phyloP scores from a whole-genome alignment of 345 rosid species.

The Tarenaya hassleriana region DNA sequence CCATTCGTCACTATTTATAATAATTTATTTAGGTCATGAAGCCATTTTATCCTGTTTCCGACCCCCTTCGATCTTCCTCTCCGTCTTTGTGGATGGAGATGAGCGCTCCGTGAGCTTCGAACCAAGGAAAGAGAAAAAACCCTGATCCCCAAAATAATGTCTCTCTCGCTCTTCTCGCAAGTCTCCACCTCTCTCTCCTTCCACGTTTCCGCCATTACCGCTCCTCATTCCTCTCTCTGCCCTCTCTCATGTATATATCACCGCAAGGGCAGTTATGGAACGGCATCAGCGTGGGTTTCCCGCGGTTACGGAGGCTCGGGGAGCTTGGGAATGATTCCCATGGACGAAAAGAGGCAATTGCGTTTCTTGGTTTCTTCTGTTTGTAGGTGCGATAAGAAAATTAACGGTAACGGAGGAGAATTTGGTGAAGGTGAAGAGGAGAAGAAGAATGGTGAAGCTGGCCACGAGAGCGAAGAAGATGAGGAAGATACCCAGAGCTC shows the following conservation, averaged over 20 bases:
- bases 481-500: conserved; percentile 28
- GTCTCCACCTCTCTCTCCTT: conserved; percentile 30
- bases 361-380: conserved; percentile 26
- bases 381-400: conserved; percentile 10
- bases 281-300: conserved; percentile 21
- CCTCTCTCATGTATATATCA: conserved; percentile 30
- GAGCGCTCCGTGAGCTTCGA: conserved; percentile 27
- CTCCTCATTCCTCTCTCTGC: conserved; percentile 39
- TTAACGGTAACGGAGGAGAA: too few relatives aligned
- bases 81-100: conserved; percentile 33
- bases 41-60: too few relatives aligned
- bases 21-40: too few relatives aligned
- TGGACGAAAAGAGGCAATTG: conserved; percentile 33
- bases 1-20: too few relatives aligned
- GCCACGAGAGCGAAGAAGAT: conserved; percentile 34
- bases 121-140: conserved; percentile 10
- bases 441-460: conserved; percentile 30
- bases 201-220: conserved; percentile 23
- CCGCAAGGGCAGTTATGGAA: conserved; percentile 9
- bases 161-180: conserved; percentile 33
- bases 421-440: conserved; percentile 28
- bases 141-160: conserved; percentile 20
- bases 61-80: conserved; percentile 11
- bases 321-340: conserved; percentile 22
- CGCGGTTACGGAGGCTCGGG: conserved; percentile 11